phyloP scores from a whole-genome alignment of 2,329 filamentous ascomycete species.

The Sclerotinia subarctica region DNA sequence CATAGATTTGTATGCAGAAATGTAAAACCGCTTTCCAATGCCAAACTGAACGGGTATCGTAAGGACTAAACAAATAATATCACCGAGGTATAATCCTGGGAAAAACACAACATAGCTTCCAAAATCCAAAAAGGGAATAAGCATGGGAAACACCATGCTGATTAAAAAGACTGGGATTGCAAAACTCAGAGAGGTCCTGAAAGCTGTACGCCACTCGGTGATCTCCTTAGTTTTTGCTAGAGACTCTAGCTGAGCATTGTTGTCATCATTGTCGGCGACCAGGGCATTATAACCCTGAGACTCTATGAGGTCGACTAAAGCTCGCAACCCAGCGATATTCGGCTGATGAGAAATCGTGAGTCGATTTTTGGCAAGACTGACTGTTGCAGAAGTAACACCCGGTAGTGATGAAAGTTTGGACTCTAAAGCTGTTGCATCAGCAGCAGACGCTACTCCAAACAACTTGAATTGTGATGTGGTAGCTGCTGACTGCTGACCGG shows the following conservation, averaged over 20 bases:
- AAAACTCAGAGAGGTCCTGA: conserved; percentile 73
- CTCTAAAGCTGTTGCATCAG: conserved; percentile 70
- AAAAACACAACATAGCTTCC: conserved; percentile 62
- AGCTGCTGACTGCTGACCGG: conserved; percentile 52
- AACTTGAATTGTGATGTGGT: conserved; percentile 76
- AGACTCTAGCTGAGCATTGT: conserved; percentile 93
- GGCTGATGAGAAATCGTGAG: conserved; percentile 72
- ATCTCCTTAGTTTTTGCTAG: conserved; percentile 96
- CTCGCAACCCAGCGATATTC: conserved; percentile 70
- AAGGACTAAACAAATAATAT: conserved; percentile 76
- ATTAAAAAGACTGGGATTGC: conserved; percentile 88
- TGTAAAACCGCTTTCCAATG: conserved; percentile 90
- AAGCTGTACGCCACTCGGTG: conserved; percentile 83
- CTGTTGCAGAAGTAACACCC: conserved; percentile 70
- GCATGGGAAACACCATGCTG: conserved; percentile 94
- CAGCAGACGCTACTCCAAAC: conserved; percentile 72
- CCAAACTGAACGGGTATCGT: conserved; percentile 96
- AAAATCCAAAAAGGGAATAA: conserved; percentile 70
- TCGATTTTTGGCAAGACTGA: conserved; percentile 71
- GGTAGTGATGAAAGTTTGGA: conserved; percentile 59
- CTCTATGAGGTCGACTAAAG: conserved; percentile 79
- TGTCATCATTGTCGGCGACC: conserved; percentile 87
- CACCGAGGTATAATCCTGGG: conserved; percentile 81
- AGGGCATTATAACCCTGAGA: conserved; percentile 82
- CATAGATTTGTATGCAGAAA: conserved; percentile 88